Evolutionary conservation across 208 protist genomes (phyloP), one percentile per base, ranked within the genome.

Genomic region (Spongospora subterranea): DNA sequence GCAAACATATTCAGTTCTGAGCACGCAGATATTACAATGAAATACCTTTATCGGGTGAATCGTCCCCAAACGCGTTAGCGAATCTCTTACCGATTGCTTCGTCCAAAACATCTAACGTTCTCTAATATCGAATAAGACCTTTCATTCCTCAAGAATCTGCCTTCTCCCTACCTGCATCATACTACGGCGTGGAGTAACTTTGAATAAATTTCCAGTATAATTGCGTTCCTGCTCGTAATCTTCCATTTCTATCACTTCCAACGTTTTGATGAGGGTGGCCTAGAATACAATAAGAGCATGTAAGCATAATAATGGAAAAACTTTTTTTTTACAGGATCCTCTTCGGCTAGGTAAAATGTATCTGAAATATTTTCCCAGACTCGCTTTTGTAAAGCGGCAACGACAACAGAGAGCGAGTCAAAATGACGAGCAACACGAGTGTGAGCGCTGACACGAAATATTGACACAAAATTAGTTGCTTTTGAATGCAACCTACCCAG

Each of bases 121-220:
- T 6, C 71, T 82, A 43, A 20, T 43, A 13, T n/a, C n/a, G n/a
- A n/a, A n/a, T n/a, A n/a, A n/a, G n/a, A n/a, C n/a, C n/a, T n/a
- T n/a, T n/a, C n/a, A n/a, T n/a, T n/a, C n/a, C n/a, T n/a, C n/a
- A n/a, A n/a, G n/a, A n/a, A n/a, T n/a, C n/a, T n/a, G n/a, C n/a
- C n/a, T n/a, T n/a, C n/a, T n/a, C n/a, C n/a, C n/a, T n/a, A 82
- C 71, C 71, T 82, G 71, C 71, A 82, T 82, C 71, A 82, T 82
- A 13, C 17, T 40, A 35, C 6, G 13, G 17, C 6, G 6, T 6
- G 6, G 6, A 43, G n/a, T 39, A 20, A n/a, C 6, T n/a, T 6
- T 13, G n/a, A 82, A 82, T 6, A 82, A n/a, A 45, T 35, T 82
- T 43, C 35, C 11, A 17, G 6, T 35, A n/a, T 82, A 82, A 20